Evolutionary conservation across 768 basidiomycete species (phyloP), one percentile per base, ranked within the genome.

Genomic region (Amanita fuliginea): DNA sequence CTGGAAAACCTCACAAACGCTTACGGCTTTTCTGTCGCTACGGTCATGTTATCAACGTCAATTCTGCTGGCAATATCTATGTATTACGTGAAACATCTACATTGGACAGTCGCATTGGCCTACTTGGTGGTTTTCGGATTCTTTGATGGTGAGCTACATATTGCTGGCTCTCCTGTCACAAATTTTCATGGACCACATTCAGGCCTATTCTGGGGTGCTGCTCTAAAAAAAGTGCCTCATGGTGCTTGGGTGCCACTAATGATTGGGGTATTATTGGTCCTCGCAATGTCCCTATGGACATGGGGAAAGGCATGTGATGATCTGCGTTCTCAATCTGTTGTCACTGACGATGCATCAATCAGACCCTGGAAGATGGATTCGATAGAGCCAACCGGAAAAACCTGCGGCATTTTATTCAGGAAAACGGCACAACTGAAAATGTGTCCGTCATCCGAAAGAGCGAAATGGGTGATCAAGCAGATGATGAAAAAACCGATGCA

Each of bases 211-310:
- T 83, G 78, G 76, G 81, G 80, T 21, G 77, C 81, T 0, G 62
- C 78, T 0, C 57, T 82, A 51, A 76, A 70, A 57, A 81, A 83
- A 59, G 68, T 83, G 4, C 80, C 81, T 0, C 62, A 70, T 18
- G 81, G 83, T 14, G 83, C 80, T 2, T 85, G 81, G 79, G 80
- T 83, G 7, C 78, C 83, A 1, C 67, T 85, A 9, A 68, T 72
- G 57, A 70, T 83, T 35, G 82, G 80, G 4, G 18, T 62, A 2
- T 57, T 79, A 11, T 59, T 83, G 22, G 22, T 24, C 22, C 14
- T 60, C 2, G 55, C 76, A 41, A 81, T 83, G 77, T 57, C 68
- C 0, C 74, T 83, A 49, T 85, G 81, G 80, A 76, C 77, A 3
- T 83, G 81, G 80, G 79, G 74, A 14, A 80, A 75, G 59, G 71